Conservation (phyloP, 2,329 filamentous ascomycete species). For the Stagonosporopsis vannaccii region DNA sequence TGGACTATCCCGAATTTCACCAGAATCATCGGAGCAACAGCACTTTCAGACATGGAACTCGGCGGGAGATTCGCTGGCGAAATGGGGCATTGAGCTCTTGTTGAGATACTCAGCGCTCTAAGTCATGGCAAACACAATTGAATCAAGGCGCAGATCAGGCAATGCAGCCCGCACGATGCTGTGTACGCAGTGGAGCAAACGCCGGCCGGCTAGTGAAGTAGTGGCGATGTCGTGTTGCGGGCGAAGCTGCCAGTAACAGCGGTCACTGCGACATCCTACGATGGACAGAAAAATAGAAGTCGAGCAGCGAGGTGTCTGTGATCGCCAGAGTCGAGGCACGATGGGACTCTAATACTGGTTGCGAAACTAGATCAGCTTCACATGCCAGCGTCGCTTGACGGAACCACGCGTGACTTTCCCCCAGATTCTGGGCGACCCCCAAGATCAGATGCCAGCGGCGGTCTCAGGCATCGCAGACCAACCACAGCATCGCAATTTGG, state of each 20-base stretch:
- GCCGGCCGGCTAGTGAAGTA: conserved; percentile 35
- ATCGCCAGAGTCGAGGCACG: conserved; percentile 1
- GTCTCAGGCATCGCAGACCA: conserved; percentile 3
- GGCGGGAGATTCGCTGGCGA: conserved; percentile 4
- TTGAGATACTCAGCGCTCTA: not conserved
- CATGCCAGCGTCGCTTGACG: conserved; percentile 14
- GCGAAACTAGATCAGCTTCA: conserved; percentile 12
- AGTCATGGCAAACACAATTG: not conserved
- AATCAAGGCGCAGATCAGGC: conserved; percentile 17
- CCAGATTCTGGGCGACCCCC: conserved; percentile 15
- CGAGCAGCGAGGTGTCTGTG: not conserved
- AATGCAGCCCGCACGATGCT: conserved; percentile 27
- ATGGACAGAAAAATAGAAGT: not conserved
- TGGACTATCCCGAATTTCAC: conserved; percentile 8
- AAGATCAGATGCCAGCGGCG: conserved; percentile 11
- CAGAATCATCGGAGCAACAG: not conserved
- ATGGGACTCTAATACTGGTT: conserved; percentile 6
- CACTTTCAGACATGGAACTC: not conserved
- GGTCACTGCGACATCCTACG: not conserved
- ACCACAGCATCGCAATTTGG: conserved; percentile 6
- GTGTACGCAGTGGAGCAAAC: conserved; percentile 29
- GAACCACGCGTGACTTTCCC: conserved; percentile 19
- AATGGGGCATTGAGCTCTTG: not conserved
- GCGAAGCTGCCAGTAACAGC: conserved; percentile 28
- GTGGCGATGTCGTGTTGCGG: conserved; percentile 19